These are phyloP conservation scores for Lichenothelia convexa DNA, from an alignment of 495 filamentous ascomycete genomes.

Conservation along the genomic window DNA sequence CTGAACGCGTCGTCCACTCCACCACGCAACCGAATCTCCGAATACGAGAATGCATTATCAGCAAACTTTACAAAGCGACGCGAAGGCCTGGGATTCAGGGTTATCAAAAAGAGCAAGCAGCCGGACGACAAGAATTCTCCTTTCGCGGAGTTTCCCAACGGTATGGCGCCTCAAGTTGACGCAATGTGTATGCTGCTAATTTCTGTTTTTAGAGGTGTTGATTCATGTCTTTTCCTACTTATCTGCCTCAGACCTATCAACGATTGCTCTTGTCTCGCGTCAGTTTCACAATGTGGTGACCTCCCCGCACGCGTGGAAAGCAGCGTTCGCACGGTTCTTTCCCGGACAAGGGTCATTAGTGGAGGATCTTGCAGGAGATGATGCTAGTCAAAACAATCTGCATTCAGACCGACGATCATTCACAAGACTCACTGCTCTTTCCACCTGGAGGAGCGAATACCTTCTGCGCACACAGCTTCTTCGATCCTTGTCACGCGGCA, in stretches of 20 bases:
- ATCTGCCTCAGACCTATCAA: slow-evolving; percentile 55
- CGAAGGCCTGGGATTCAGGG: slow-evolving; percentile 37
- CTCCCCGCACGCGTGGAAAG: slow-evolving; percentile 77
- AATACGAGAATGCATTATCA: slow-evolving; percentile 50
- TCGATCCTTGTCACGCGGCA: slow-evolving; percentile 61
- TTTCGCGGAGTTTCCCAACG: slow-evolving; percentile 61
- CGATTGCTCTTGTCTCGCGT: slow-evolving; percentile 64
- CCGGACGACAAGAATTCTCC: slow-evolving; percentile 24
- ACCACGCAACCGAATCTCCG: slow-evolving; percentile 42
- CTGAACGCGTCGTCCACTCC: slow-evolving; percentile 22
- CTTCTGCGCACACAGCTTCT: slow-evolving; percentile 71
- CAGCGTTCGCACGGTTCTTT: slow-evolving; percentile 78
- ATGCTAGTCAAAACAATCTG: too few species aligned
- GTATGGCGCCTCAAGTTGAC: slow-evolving; percentile 23
- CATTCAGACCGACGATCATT: slow-evolving; percentile 56
- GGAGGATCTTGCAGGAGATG: slow-evolving; percentile 26
- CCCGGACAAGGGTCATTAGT: slow-evolving; percentile 39
- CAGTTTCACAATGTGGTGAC: slow-evolving; percentile 71
- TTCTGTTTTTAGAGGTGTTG: slow-evolving; percentile 49
- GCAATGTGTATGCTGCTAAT: not conserved
- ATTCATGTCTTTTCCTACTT: slow-evolving; percentile 85
- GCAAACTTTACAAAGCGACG: slow-evolving; percentile 27
- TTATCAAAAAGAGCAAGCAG: slow-evolving; percentile 35
- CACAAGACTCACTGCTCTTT: slow-evolving; percentile 54
- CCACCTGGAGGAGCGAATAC: slow-evolving; percentile 88